Evolutionary conservation across 305 asterid species (phyloP), one percentile per base, ranked within the genome.

Genomic region (Lippia alba): DNA sequence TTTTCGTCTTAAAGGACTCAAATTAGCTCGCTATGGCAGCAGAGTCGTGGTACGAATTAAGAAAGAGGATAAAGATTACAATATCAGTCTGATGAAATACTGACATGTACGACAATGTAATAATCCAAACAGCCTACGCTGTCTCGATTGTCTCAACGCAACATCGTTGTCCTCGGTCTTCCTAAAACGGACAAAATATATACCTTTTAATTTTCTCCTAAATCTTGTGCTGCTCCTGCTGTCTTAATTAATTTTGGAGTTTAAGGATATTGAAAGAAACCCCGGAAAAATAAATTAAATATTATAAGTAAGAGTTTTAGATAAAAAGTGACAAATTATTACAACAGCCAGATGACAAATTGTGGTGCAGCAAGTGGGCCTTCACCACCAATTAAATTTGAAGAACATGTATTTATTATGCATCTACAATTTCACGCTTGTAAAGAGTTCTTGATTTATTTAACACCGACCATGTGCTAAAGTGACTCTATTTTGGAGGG

Each of bases 381-480:
- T 44, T 40, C 33, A 5, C 9, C 41, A 36, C 41, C 41, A 36
- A 24, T 24, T 24, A 3, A 24, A 24, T 24, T 24, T 24, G 30
- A 24, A 24, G 30, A 24, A 24, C 30, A 24, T 24, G 30, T 24
- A 24, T 24, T 24, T 36, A 8, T 36, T 36, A 36, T 36, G 0
- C 1, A 8, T 36, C 30, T 36, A 36, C 5, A 36, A 36, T 36
- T 36, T 40, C 19, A 59, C 56, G 64, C 1, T 67, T 32, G 19
- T 2, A 15, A 16, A 66, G 34, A 0, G 53, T 6, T 44, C 14
- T 4, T 19, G 16, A 68, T 56, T 57, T 24, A 56, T 56, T 44
- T 59, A 69, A 56, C 65, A 69, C 49, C 65, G 36, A 68, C 73
- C 73, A 68, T n/a, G 44, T 18, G 64, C 41, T 68, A 44, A 56